Conservation (phyloP, 2,329 filamentous ascomycete genomes). For the Hypoxylon sp. region DNA sequence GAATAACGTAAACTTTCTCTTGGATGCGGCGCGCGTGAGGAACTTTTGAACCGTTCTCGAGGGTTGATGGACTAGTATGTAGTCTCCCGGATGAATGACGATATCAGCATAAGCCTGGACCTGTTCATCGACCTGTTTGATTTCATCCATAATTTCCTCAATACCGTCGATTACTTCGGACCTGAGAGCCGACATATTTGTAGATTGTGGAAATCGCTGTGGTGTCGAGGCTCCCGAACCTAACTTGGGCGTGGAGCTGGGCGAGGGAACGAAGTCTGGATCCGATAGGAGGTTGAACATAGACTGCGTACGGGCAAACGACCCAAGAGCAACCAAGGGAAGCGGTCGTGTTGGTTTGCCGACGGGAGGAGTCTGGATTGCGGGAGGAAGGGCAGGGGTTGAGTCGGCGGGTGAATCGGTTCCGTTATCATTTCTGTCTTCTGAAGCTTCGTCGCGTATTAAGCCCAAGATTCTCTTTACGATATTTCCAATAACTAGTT, state of each 20-base stretch:
- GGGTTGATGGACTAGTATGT: slow-evolving; percentile 88
- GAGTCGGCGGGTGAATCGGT: slow-evolving; percentile 68
- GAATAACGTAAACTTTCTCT: slow-evolving; percentile 91
- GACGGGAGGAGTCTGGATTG: slow-evolving; percentile 28
- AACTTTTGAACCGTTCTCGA: slow-evolving; percentile 90
- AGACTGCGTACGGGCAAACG: slow-evolving; percentile 74
- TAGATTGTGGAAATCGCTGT: slow-evolving; percentile 49
- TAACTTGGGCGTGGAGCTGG: slow-evolving; percentile 55
- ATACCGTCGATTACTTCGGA: slow-evolving; percentile 95
- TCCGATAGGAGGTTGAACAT: slow-evolving; percentile 90
- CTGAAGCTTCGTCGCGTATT: slow-evolving; percentile 89
- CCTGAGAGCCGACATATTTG: slow-evolving; percentile 74
- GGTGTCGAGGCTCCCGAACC: slow-evolving; percentile 62
- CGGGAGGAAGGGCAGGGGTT: slow-evolving; percentile 38
- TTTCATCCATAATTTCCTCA: slow-evolving; percentile 93
- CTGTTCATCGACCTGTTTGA: slow-evolving; percentile 91
- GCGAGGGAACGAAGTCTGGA: slow-evolving; percentile 60
- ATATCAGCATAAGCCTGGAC: slow-evolving; percentile 89
- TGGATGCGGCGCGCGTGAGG: slow-evolving; percentile 83
- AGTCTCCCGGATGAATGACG: slow-evolving; percentile 92
- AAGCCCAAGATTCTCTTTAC: slow-evolving; percentile 88
- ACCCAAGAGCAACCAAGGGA: slow-evolving; percentile 68
- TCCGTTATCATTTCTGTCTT: slow-evolving; percentile 72
- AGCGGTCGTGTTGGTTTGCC: slow-evolving; percentile 59
- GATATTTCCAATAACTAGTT: slow-evolving; percentile 94